Percentiles rank a stretch among this genome's conserved stretches.
phyloP scores from a whole-genome alignment of 83 land plant genomes.

The Thuja plicata region DNA sequence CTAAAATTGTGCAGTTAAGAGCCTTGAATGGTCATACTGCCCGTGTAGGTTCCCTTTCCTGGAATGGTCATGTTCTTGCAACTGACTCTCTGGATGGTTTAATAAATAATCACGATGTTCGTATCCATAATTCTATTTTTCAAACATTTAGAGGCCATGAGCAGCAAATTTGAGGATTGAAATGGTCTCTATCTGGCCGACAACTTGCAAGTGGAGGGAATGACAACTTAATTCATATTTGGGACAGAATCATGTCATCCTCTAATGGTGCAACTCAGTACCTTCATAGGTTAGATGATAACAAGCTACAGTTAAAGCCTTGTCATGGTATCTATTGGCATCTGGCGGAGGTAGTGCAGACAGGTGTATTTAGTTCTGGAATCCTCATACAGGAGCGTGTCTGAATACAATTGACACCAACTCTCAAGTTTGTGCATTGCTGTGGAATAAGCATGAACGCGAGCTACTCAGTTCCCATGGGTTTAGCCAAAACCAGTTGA shows the following conservation, averaged over 20 bases:
- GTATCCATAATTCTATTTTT: slow-evolving; percentile 31
- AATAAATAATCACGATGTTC: slow-evolving; percentile 51
- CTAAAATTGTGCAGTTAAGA: slow-evolving; percentile 31
- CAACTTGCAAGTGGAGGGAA: slow-evolving; percentile 76
- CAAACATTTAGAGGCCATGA: slow-evolving; percentile 53
- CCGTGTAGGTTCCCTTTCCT: slow-evolving; percentile 60
- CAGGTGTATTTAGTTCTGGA: slow-evolving; percentile 70
- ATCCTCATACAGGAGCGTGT: slow-evolving; percentile 63
- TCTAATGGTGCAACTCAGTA: slow-evolving; percentile 53
- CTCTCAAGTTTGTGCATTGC: slow-evolving; percentile 61
- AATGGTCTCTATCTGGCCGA: slow-evolving; percentile 64
- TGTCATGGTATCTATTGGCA: slow-evolving; percentile 77
- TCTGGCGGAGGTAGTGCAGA: slow-evolving; percentile 69
- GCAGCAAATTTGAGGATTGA: slow-evolving; percentile 56
- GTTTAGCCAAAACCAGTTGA: slow-evolving; percentile 47
- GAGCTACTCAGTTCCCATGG: slow-evolving; percentile 81
- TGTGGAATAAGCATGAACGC: slow-evolving; percentile 69
- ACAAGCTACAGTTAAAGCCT: slow-evolving; percentile 65
- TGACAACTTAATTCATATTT: slow-evolving; percentile 66
- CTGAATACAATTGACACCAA: slow-evolving; percentile 36
- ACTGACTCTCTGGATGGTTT: slow-evolving; percentile 52
- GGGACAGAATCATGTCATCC: slow-evolving; percentile 56
- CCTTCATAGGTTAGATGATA: slow-evolving; percentile 68
- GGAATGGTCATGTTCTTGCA: slow-evolving; percentile 58
- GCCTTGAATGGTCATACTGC: slow-evolving; percentile 49